Evolutionary conservation across 2,329 filamentous ascomycete genomes (phyloP), one percentile per base, ranked within the genome.

Genomic region (Fusarium bactridioides): DNA sequence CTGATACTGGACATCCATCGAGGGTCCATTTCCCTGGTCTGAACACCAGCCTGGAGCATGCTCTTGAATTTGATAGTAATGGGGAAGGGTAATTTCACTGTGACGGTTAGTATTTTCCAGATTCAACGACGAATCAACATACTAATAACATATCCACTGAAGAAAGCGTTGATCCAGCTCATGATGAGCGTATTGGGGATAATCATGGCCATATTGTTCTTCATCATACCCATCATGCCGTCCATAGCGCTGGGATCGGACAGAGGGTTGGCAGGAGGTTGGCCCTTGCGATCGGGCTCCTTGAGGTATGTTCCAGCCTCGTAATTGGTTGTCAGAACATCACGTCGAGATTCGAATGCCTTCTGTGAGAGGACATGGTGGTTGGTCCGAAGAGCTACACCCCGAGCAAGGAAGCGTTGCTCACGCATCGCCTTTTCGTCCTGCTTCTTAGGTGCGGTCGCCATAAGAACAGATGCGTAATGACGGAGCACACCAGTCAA

Each of bases 221-320:
- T 99, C 94, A 99, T 97, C 94, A 97, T 97, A 76, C 96, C 95
- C 96, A 99, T 99, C 96, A 99, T 99, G 76, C 95, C 95, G 80
- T 99, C 97, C 96, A 99, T 99, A 65, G 94, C 94, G 53, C 92
- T 92, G 27, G 97, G 97, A 81, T 99, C 96, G 16, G 92, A 93
- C 90, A 99, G 94, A 8, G 96, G 96, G 83, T 98, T 99, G 41
- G 94, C 90, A 25, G 94, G 92, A 7, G 94, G 92, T 83, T 98
- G 93, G 58, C 95, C 95, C 79, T 93, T 91, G 78, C 87, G 90
- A 61, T 96, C 93, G 4, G 94, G 95, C 72, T 97, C 93, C 80
- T 97, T 98, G 53, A 99, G 86, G 80, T 94, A 99, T 38, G 89
- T 89, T 53, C 97, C 96, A 29, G 90, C 92, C 81, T 98, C 93